These are phyloP conservation scores for Dioscorea zingiberensis DNA, from an alignment of 106 monocot species.

Conservation along the genomic window DNA sequence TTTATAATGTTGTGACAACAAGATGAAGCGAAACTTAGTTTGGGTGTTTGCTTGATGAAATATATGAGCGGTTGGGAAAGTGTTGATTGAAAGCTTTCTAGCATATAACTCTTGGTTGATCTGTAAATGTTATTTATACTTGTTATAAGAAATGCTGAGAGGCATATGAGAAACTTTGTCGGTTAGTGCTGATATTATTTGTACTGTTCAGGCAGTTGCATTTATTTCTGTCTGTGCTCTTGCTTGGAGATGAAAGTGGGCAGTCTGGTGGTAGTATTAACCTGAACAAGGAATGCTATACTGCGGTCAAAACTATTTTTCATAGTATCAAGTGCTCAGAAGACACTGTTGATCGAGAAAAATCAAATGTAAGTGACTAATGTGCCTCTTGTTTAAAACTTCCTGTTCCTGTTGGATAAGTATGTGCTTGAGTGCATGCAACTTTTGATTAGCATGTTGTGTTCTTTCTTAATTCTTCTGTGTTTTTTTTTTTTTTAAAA, in stretches of 20 bases:
- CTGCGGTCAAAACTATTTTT: conserved; percentile 57
- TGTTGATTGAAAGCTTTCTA: background rate
- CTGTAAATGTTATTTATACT: background rate
- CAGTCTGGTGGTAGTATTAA: conserved; percentile 29
- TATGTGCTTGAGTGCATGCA: no score
- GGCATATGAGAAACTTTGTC: conserved; percentile 1
- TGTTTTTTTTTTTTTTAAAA: no score
- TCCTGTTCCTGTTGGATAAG: background rate
- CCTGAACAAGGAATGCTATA: conserved; percentile 39
- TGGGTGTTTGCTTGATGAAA: background rate
- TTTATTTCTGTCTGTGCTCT: conserved; percentile 67
- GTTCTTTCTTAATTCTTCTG: no score
- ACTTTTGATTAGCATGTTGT: no score
- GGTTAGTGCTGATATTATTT: conserved; percentile 13
- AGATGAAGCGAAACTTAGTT: background rate
- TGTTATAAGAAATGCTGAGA: background rate
- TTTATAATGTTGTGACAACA: background rate
- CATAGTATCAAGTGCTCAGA: conserved; percentile 67
- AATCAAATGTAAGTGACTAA: conserved; percentile 54
- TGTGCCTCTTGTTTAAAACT: background rate
- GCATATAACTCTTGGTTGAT: background rate
- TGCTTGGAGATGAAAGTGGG: conserved; percentile 58
- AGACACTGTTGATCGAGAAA: conserved; percentile 65
- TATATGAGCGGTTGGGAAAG: background rate
- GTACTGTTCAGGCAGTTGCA: conserved; percentile 66